Conservation (phyloP, 2,329 filamentous ascomycete genomes). For the Talaromyces albobiverticillius region DNA sequence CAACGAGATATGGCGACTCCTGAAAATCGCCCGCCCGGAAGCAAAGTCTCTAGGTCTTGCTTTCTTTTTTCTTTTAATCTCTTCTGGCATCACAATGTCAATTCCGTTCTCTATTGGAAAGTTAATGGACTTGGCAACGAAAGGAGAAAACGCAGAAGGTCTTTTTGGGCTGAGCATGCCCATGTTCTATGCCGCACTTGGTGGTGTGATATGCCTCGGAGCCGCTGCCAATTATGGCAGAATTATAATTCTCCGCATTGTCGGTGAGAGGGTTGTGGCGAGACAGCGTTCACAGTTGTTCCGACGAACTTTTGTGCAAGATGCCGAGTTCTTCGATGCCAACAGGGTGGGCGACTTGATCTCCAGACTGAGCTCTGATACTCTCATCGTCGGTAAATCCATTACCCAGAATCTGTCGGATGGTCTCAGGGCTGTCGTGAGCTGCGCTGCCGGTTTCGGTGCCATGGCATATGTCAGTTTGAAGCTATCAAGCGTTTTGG, state of each 20-base stretch:
- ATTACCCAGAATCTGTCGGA: constrained; percentile 98
- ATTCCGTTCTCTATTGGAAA: constrained; percentile 96
- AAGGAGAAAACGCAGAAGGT: constrained; percentile 58
- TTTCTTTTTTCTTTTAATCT: constrained; percentile 81
- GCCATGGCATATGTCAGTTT: constrained; percentile 97
- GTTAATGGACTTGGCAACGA: constrained; percentile 87
- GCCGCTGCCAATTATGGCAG: constrained; percentile 90
- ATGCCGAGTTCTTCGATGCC: constrained; percentile 98
- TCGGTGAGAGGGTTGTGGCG: constrained; percentile 91
- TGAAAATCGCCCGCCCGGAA: constrained; percentile 88
- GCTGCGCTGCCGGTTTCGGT: constrained; percentile 80
- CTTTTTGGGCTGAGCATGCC: constrained; percentile 81
- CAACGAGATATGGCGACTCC: constrained; percentile 76
- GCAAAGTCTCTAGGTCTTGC: constrained; percentile 72
- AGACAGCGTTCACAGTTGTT: constrained; percentile 86
- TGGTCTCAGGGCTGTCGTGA: constrained; percentile 86
- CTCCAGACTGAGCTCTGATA: constrained; percentile 91
- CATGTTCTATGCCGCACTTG: constrained; percentile 85
- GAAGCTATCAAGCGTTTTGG: constrained; percentile 81
- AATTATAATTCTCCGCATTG: constrained; percentile 87
- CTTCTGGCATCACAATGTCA: constrained; percentile 90
- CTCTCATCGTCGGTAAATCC: constrained; percentile 96
- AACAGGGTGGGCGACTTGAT: constrained; percentile 96
- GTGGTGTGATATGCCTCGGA: constrained; percentile 71
- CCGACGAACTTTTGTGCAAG: constrained; percentile 88